Conservation (phyloP, 306 rosid species). For the Arachis hypogaea region DNA sequence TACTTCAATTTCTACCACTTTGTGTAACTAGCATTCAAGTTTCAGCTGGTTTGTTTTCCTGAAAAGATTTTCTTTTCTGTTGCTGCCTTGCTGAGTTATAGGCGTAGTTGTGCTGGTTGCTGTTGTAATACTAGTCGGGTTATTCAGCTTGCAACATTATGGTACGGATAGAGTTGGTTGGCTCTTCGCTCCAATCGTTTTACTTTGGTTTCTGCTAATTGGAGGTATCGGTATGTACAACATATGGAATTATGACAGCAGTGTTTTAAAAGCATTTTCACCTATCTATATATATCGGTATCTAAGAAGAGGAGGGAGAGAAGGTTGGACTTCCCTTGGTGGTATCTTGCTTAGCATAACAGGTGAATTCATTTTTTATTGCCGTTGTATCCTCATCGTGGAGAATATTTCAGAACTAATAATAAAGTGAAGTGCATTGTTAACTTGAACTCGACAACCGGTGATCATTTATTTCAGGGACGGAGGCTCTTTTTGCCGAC, state of each 20-base stretch:
- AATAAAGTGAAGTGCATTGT: neutral
- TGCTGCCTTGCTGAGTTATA: constrained; percentile 36
- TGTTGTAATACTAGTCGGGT: constrained; percentile 73
- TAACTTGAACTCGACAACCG: constrained; percentile 37
- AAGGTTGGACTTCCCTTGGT: constrained; percentile 91
- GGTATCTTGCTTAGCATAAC: constrained; percentile 97
- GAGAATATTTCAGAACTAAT: constrained; percentile 15
- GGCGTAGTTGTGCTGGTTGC: constrained; percentile 87
- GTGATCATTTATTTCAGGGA: constrained; percentile 65
- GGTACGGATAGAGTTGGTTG: constrained; percentile 97
- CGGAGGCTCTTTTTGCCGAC: constrained; percentile 98
- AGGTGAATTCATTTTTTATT: constrained; percentile 53
- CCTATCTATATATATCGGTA: constrained; percentile 78
- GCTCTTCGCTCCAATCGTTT: constrained; percentile 97
- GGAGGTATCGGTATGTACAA: constrained; percentile 93
- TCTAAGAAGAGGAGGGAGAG: constrained; percentile 62
- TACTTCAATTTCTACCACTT: constrained; percentile 21
- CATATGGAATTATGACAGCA: constrained; percentile 66
- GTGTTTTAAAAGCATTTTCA: constrained; percentile 80
- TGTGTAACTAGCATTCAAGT: constrained; percentile 3
- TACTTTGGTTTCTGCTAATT: constrained; percentile 89
- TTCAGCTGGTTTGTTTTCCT: constrained; percentile 32
- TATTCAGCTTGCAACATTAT: constrained; percentile 93
- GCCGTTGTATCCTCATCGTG: neutral
- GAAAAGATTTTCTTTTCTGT: constrained; percentile 17